These are phyloP conservation scores for Pleurotus salmoneostramineus DNA, from an alignment of 768 basidiomycete genomes.

Conservation along the genomic window DNA sequence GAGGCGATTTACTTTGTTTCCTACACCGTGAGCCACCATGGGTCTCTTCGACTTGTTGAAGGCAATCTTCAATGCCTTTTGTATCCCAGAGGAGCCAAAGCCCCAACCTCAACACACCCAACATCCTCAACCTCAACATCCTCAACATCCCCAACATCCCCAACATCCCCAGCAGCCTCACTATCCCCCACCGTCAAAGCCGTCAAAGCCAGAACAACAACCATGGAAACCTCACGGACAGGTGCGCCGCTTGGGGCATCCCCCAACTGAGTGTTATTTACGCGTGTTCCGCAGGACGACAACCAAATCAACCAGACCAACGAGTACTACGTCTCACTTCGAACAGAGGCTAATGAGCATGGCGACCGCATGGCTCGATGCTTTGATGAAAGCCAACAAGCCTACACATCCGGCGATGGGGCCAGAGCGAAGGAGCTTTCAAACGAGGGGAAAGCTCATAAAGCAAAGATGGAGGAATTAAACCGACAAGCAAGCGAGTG, in stretches of 20 bases:
- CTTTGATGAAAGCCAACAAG: constrained; percentile 72
- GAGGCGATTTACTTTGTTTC: neutral
- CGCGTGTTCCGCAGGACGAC: constrained; percentile 39
- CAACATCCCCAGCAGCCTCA: too few relatives aligned
- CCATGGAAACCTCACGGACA: neutral
- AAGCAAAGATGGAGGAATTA: constrained; percentile 70
- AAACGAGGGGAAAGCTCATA: constrained; percentile 75
- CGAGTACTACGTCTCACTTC: constrained; percentile 62
- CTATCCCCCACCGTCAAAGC: too few relatives aligned
- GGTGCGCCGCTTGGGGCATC: neutral
- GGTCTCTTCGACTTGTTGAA: neutral
- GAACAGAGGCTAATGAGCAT: constrained; percentile 73
- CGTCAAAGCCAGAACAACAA: neutral
- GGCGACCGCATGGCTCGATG: constrained; percentile 74
- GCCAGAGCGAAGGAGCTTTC: constrained; percentile 80
- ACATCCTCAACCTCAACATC: too few relatives aligned
- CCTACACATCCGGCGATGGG: constrained; percentile 71
- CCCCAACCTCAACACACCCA: neutral
- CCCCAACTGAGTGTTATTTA: neutral
- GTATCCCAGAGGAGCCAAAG: neutral
- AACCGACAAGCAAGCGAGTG: constrained; percentile 83
- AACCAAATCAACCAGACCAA: constrained; percentile 68
- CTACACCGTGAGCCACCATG: neutral
- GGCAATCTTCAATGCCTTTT: neutral
- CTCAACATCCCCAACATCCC: too few relatives aligned